Percentiles rank a stretch among this genome's conserved stretches.
Conservation (phyloP, 208 protist species). For the Trypanosoma caninum region DNA sequence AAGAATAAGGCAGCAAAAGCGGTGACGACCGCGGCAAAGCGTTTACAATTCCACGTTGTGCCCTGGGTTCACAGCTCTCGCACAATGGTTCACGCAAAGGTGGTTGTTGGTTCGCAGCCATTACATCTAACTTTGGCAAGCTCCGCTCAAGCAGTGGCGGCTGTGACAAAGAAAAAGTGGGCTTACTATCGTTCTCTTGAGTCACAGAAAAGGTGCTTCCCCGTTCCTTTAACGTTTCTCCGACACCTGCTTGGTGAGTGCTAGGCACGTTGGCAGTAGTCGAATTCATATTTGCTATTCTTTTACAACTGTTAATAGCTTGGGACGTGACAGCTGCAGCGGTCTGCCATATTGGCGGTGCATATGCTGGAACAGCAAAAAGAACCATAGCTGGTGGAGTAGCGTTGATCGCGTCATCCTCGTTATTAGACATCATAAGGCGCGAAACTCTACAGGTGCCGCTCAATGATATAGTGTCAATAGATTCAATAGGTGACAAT, state of each 20-base stretch:
- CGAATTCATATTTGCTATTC: neutral
- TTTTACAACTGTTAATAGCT: neutral
- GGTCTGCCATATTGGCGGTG: constrained; percentile 70
- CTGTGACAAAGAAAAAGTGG: neutral
- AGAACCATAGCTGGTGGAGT: constrained; percentile 63
- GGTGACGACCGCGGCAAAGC: neutral
- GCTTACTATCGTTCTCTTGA: neutral
- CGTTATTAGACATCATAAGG: constrained; percentile 54
- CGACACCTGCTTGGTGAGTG: neutral
- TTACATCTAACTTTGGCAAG: neutral
- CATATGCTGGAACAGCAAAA: constrained; percentile 81
- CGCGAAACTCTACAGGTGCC: constrained; percentile 45
- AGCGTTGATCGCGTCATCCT: constrained; percentile 64
- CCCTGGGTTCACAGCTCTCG: neutral
- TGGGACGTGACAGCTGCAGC: constrained; percentile 1
- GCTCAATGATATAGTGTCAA: constrained; percentile 58
- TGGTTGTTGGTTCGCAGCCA: neutral
- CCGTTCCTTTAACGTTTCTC: neutral
- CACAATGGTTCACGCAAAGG: neutral
- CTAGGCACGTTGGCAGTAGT: neutral
- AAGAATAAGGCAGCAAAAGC: neutral
- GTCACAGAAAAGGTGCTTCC: neutral
- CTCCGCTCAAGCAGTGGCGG: neutral
- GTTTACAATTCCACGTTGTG: neutral
- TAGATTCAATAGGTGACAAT: constrained; percentile 49